These are phyloP conservation scores for Cryptosporidium felis DNA, from an alignment of 169 alveolate genomes.

Conservation along the genomic window DNA sequence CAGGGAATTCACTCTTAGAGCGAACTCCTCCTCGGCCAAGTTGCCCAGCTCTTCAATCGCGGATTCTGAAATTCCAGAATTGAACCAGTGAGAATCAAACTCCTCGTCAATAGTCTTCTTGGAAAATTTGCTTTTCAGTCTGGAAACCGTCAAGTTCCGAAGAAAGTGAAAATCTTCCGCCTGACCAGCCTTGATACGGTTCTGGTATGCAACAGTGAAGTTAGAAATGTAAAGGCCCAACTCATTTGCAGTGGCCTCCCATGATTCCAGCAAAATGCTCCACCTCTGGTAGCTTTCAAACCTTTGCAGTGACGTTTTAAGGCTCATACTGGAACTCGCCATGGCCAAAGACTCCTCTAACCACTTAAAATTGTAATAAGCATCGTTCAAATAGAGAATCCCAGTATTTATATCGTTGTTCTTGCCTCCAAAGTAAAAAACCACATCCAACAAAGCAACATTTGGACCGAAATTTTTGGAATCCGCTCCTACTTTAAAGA, in stretches of 20 bases:
- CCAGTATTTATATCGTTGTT: background rate
- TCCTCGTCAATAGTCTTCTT: background rate
- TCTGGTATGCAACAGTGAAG: background rate
- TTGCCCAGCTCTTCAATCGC: background rate
- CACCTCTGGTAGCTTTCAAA: slow-evolving; percentile 31
- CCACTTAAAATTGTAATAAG: background rate
- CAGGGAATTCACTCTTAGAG: background rate
- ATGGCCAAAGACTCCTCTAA: background rate
- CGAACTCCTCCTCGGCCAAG: background rate
- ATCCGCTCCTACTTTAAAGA: background rate
- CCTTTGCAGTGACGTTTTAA: background rate
- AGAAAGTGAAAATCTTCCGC: background rate
- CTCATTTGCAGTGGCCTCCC: slow-evolving; percentile 27
- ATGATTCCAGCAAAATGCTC: slow-evolving; percentile 25
- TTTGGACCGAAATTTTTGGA: slow-evolving; percentile 38
- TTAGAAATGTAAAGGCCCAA: slow-evolving; percentile 16
- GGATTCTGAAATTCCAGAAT: background rate
- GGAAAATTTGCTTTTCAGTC: background rate
- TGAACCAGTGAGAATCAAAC: background rate
- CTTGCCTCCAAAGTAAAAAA: background rate
- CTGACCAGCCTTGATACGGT: background rate
- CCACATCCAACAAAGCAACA: slow-evolving; percentile 21
- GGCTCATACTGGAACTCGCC: background rate
- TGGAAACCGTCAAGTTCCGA: background rate
- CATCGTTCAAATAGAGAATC: slow-evolving; percentile 32